Conservation (phyloP, 2,329 filamentous ascomycete species). For the Ceratocystis huliohia region DNA sequence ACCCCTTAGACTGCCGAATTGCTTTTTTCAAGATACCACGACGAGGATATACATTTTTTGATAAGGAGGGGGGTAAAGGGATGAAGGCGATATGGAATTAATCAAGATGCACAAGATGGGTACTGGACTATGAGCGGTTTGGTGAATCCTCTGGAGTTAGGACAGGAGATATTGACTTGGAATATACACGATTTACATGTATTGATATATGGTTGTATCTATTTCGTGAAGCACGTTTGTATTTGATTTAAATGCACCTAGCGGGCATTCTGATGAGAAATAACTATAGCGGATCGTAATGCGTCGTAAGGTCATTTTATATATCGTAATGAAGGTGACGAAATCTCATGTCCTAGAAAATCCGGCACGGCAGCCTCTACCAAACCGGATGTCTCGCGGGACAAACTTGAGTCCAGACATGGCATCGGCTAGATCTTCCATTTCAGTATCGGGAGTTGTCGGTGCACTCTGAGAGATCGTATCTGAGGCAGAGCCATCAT, state of each 20-base stretch:
- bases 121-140: neutral
- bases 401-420: slow-evolving; percentile 64
- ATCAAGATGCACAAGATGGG: no score
- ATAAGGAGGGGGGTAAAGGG: neutral
- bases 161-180: slow-evolving; percentile 5
- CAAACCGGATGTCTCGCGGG: slow-evolving; percentile 54
- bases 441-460: slow-evolving; percentile 35
- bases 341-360: slow-evolving; percentile 36
- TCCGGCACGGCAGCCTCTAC: slow-evolving; percentile 42
- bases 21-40: slow-evolving; percentile 13
- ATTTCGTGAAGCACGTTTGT: neutral
- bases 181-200: neutral
- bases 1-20: neutral
- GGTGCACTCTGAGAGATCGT: neutral
- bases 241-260: neutral
- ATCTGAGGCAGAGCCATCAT: neutral
- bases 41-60: neutral
- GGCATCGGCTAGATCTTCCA: slow-evolving; percentile 51
- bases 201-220: slow-evolving; percentile 1
- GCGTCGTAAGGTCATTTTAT: neutral
- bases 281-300: neutral
- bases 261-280: neutral
- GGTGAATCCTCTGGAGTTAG: slow-evolving; percentile 13
- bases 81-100: neutral
- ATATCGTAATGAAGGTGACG: neutral